Evolutionary conservation across 2,329 filamentous ascomycete genomes (phyloP).

Genomic region (Aspergillus versicolor): DNA sequence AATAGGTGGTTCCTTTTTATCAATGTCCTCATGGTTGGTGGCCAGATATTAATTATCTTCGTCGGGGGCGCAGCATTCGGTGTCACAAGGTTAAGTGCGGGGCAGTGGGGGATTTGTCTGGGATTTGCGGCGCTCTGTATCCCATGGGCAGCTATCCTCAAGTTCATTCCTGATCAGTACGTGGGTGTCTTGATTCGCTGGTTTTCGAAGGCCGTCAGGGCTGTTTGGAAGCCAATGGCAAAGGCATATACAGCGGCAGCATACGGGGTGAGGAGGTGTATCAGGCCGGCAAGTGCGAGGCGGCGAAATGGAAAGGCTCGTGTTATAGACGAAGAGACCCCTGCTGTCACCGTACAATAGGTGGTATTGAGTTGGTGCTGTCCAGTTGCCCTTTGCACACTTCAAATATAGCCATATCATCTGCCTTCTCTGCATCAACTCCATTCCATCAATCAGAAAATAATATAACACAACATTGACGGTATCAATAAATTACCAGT

Average conservation of each 20-base stretch:
- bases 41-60: slow-evolving; percentile 86
- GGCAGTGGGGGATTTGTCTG: slow-evolving; percentile 85
- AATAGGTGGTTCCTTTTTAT: slow-evolving; percentile 91
- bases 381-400: too few relatives aligned
- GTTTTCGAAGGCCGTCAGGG: not conserved
- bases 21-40: slow-evolving; percentile 81
- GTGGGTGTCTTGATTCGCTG: slow-evolving; percentile 41
- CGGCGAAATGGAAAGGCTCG: not conserved
- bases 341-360: not conserved
- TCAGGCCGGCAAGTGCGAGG: not conserved
- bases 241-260: not conserved
- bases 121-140: slow-evolving; percentile 82
- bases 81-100: slow-evolving; percentile 65
- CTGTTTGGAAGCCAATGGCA: not conserved
- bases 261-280: not conserved
- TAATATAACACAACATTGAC: too few relatives aligned
- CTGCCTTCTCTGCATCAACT: too few relatives aligned
- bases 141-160: slow-evolving; percentile 76
- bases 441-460: too few relatives aligned
- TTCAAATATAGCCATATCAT: too few relatives aligned
- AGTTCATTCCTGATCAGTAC: slow-evolving; percentile 73
- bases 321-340: not conserved
- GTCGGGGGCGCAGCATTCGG: slow-evolving; percentile 80
- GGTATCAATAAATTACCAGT: not conserved
- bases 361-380: not conserved